Evolutionary conservation across 805 yeast genomes (phyloP).

Genomic region (Starmerella apis): DNA sequence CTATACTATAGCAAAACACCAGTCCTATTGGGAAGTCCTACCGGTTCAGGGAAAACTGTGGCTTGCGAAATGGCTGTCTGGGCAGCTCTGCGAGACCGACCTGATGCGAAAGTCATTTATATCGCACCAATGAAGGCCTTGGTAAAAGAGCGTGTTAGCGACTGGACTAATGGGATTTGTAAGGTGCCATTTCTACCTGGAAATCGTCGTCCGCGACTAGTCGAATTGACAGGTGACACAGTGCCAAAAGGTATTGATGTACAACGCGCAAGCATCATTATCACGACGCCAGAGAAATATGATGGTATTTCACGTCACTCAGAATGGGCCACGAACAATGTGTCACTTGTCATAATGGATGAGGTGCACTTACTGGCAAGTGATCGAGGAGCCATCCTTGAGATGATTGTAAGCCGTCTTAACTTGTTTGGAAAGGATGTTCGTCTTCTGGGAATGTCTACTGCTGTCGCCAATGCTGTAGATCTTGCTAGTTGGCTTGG

Average conservation of each 20-base stretch:
- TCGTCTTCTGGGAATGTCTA: slow-evolving; percentile 65
- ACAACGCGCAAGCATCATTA: slow-evolving; percentile 58
- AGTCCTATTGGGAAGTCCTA: slow-evolving; percentile 92
- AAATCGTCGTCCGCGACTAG: slow-evolving; percentile 36
- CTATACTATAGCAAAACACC: slow-evolving; percentile 68
- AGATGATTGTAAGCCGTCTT: slow-evolving; percentile 83
- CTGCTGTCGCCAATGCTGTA: slow-evolving; percentile 76
- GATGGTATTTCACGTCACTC: slow-evolving; percentile 66
- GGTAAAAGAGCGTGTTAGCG: slow-evolving; percentile 73
- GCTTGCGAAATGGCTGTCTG: slow-evolving; percentile 96
- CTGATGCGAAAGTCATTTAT: slow-evolving; percentile 70
- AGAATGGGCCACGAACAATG: slow-evolving; percentile 71
- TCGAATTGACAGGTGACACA: slow-evolving; percentile 76
- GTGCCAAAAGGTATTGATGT: slow-evolving; percentile 61
- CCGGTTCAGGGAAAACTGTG: slow-evolving; percentile 96
- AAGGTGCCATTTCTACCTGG: slow-evolving; percentile 22
- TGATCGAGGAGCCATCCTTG: slow-evolving; percentile 78
- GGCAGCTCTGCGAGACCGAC: slow-evolving; percentile 82
- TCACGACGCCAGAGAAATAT: slow-evolving; percentile 78
- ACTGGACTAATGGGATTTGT: slow-evolving; percentile 45
- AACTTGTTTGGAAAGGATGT: slow-evolving; percentile 55
- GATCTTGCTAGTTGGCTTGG: slow-evolving; percentile 83
- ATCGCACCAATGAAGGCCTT: slow-evolving; percentile 87
- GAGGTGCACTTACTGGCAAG: slow-evolving; percentile 75
- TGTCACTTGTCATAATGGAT: slow-evolving; percentile 72